Evolutionary conservation across 2,329 filamentous ascomycete species (phyloP).

Genomic region (Orbilia oligospora): DNA sequence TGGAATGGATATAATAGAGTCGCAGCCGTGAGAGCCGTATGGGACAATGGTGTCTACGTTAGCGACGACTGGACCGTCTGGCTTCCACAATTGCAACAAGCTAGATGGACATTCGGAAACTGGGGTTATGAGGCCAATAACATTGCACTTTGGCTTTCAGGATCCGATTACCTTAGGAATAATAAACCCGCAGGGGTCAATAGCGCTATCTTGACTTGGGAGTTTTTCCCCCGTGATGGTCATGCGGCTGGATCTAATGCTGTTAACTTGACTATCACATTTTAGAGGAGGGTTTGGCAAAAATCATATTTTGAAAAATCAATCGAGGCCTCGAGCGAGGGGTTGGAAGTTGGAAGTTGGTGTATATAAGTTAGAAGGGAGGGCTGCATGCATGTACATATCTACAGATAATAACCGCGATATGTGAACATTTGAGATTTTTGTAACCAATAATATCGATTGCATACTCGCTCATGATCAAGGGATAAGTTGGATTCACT

Average conservation of each 20-base stretch:
- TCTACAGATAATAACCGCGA: not conserved
- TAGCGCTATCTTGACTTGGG: constrained; percentile 41
- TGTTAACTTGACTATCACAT: constrained; percentile 40
- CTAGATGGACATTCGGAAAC: constrained; percentile 65
- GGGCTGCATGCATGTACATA: not conserved
- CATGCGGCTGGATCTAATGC: constrained; percentile 38
- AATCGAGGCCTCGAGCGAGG: not conserved
- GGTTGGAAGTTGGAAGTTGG: not conserved
- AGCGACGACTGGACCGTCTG: constrained; percentile 74
- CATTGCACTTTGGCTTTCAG: constrained; percentile 26
- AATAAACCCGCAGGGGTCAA: constrained; percentile 50
- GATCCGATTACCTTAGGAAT: constrained; percentile 42
- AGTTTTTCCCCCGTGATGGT: constrained; percentile 45
- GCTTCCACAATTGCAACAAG: constrained; percentile 71
- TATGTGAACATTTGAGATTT: not conserved
- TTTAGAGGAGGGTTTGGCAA: not conserved
- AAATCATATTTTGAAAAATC: not conserved
- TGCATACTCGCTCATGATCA: not conserved
- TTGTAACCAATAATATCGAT: not conserved
- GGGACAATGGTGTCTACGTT: constrained; percentile 70
- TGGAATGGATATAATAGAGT: constrained; percentile 71
- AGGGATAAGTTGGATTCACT: not conserved
- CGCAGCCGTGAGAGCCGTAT: constrained; percentile 72
- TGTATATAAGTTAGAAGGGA: not conserved
- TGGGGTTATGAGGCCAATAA: constrained; percentile 56